A percentile compares a stretch with the other conserved stretches of the same genome.
These are phyloP conservation scores for Yamadazyma diospyri DNA, from an alignment of 1,139 yeast genomes.

Conservation along the genomic window DNA sequence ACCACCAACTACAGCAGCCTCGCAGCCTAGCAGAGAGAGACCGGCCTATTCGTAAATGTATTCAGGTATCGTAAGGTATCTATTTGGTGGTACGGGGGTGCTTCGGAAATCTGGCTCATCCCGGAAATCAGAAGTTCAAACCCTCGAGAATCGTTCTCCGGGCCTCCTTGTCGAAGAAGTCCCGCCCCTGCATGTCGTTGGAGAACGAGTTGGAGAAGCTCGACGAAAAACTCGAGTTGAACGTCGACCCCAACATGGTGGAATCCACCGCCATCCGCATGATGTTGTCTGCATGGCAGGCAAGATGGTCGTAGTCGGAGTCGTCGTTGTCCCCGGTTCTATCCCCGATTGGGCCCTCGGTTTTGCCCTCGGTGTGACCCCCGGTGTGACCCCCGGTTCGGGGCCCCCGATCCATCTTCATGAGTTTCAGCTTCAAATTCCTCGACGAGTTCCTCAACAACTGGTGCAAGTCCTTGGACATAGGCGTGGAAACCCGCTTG, in stretches of 20 bases:
- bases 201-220: slow-evolving; percentile 30
- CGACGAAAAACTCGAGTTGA: slow-evolving; percentile 26
- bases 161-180: slow-evolving; percentile 28
- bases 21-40: too few species aligned
- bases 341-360: too few species aligned
- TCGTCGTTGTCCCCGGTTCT: slow-evolving; percentile 8
- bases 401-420: slow-evolving; percentile 20
- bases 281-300: slow-evolving; percentile 48
- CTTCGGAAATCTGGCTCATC: too few species aligned
- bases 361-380: too few species aligned
- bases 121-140: slow-evolving; percentile 15
- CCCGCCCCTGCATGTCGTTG: slow-evolving; percentile 31
- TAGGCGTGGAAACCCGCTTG: slow-evolving; percentile 20
- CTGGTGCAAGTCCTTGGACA: slow-evolving; percentile 15
- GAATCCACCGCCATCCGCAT: slow-evolving; percentile 50
- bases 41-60: too few species aligned
- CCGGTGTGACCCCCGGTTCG: neutral
- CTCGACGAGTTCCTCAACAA: slow-evolving; percentile 12
- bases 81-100: too few species aligned
- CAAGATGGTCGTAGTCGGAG: slow-evolving; percentile 38
- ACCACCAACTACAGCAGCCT: too few species aligned
- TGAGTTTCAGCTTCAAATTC: slow-evolving; percentile 15
- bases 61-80: too few species aligned
- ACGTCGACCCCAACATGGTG: slow-evolving; percentile 43
- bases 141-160: slow-evolving; percentile 30